Evolutionary conservation across 495 filamentous ascomycete species (phyloP).

Genomic region (Penicillium canariense): DNA sequence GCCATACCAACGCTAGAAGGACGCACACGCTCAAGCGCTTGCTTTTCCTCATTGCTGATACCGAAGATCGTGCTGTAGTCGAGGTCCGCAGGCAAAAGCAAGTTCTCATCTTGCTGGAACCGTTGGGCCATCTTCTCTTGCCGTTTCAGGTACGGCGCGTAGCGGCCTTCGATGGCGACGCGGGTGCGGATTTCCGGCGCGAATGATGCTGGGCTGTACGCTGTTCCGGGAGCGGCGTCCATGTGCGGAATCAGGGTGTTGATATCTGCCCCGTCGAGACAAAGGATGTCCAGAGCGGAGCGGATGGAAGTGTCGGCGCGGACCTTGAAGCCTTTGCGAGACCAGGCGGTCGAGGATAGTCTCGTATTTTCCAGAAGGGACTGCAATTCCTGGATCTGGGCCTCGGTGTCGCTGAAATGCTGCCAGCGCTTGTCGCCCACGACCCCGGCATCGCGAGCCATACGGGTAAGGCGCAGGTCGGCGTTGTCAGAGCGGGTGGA

Average conservation of each 20-base stretch:
- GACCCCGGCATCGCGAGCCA: slow-evolving; percentile 72
- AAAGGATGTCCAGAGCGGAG: slow-evolving; percentile 73
- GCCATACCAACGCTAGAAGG: slow-evolving; percentile 90
- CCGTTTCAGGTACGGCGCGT: slow-evolving; percentile 76
- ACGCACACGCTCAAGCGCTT: slow-evolving; percentile 61
- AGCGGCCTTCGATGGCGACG: slow-evolving; percentile 75
- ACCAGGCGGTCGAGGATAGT: slow-evolving; percentile 62
- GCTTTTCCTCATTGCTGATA: slow-evolving; percentile 74
- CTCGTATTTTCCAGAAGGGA: slow-evolving; percentile 53
- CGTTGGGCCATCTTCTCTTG: slow-evolving; percentile 62
- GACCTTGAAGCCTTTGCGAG: slow-evolving; percentile 62
- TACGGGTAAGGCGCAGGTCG: slow-evolving; percentile 78
- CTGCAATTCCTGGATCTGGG: slow-evolving; percentile 63
- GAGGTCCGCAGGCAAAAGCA: slow-evolving; percentile 70
- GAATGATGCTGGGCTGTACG: slow-evolving; percentile 48
- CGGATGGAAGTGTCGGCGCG: slow-evolving; percentile 58
- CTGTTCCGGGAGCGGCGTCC: slow-evolving; percentile 37
- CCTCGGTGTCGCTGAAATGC: slow-evolving; percentile 58
- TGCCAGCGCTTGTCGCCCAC: slow-evolving; percentile 78
- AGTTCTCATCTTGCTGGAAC: slow-evolving; percentile 72
- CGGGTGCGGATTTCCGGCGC: slow-evolving; percentile 58
- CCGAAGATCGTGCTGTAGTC: slow-evolving; percentile 72
- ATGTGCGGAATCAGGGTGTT: slow-evolving; percentile 52
- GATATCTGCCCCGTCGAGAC: slow-evolving; percentile 55
- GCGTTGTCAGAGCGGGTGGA: slow-evolving; percentile 89